Evolutionary conservation across 805 yeast genomes (phyloP), one percentile per base, ranked within the genome.

Genomic region (Priceomyces medius): DNA sequence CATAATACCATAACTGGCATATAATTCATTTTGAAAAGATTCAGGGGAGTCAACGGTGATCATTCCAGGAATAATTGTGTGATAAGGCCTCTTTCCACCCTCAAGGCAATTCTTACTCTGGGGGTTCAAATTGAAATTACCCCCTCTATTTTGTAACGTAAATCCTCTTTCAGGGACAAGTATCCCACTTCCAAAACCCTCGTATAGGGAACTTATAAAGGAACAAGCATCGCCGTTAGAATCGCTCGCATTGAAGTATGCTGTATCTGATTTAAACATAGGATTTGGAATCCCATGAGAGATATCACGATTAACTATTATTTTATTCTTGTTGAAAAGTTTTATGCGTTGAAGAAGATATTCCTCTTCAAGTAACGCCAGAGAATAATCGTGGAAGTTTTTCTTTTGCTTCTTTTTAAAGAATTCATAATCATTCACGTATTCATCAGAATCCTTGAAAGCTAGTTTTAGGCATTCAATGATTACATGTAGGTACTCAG

Each of bases 61-160:
- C 81, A 86, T 75, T 0, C 88, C 87, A 1, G 95, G 95, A 44
- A 86, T 85, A 44, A 86, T 86, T 0, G 95, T 87, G 54, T 87
- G 95, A 59, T 85, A 86, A 1, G 88, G 81, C 48, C 93, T 68
- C 58, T 86, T 86, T 14, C 77, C 74, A 2, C 88, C 87, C 40
- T 75, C 88, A 32, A 83, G 59, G 37, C 76, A 73, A 55, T 86
- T 86, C 39, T 73, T 71, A 20, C 80, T 71, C 2, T 75, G 74
- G 4, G 77, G 76, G 41, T 74, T 71, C 43, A 84, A 64, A 50
- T 78, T 80, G 66, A 86, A 87, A 59, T 85, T 86, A 31, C 81
- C 79, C 3, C 93, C 95, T 50, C 95, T 73, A 59, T 83, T 85
- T 43, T 85, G 91, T 34, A 86, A 64, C 33, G 79, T 72, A 58